phyloP scores from a whole-genome alignment of 768 basidiomycete species.

The Lactifluus subvellereus region DNA sequence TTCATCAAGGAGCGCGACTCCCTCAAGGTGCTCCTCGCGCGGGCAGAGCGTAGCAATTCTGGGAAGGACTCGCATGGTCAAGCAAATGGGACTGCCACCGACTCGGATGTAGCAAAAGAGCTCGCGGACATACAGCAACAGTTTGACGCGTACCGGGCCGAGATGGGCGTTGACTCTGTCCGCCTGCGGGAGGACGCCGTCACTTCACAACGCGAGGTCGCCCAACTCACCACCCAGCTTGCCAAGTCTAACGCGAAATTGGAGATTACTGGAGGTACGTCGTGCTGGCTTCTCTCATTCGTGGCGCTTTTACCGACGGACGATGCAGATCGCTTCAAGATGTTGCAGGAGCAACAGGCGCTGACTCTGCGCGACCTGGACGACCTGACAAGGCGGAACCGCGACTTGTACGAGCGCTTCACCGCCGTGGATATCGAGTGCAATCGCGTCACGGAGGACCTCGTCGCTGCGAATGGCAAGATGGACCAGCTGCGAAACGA shows the following conservation, averaged over 20 bases:
- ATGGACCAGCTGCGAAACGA: slow-evolving; percentile 82
- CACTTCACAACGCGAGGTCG: slow-evolving; percentile 60
- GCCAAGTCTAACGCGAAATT: slow-evolving; percentile 83
- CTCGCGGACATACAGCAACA: slow-evolving; percentile 69
- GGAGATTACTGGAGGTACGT: slow-evolving; percentile 69
- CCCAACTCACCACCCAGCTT: slow-evolving; percentile 55
- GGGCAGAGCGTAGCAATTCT: slow-evolving; percentile 38
- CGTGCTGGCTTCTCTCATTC: neutral
- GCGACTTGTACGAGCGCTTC: slow-evolving; percentile 67
- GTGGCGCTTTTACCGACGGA: neutral
- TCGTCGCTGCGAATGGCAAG: slow-evolving; percentile 50
- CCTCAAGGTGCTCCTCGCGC: slow-evolving; percentile 64
- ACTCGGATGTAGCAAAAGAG: slow-evolving; percentile 47
- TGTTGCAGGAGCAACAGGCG: slow-evolving; percentile 61
- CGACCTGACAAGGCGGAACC: slow-evolving; percentile 60
- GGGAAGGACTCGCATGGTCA: slow-evolving; percentile 27
- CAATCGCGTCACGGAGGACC: slow-evolving; percentile 60
- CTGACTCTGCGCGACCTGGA: slow-evolving; percentile 62
- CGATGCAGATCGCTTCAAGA: slow-evolving; percentile 56
- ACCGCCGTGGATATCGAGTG: slow-evolving; percentile 72
- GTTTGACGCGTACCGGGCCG: slow-evolving; percentile 73
- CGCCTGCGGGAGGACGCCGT: slow-evolving; percentile 66
- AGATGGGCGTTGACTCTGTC: slow-evolving; percentile 74
- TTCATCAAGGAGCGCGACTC: slow-evolving; percentile 87
- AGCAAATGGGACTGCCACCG: slow-evolving; percentile 7